A percentile compares a stretch with the other conserved stretches of the same genome.
phyloP scores from a whole-genome alignment of 805 yeast genomes.

The Komagataella mondaviorum region DNA sequence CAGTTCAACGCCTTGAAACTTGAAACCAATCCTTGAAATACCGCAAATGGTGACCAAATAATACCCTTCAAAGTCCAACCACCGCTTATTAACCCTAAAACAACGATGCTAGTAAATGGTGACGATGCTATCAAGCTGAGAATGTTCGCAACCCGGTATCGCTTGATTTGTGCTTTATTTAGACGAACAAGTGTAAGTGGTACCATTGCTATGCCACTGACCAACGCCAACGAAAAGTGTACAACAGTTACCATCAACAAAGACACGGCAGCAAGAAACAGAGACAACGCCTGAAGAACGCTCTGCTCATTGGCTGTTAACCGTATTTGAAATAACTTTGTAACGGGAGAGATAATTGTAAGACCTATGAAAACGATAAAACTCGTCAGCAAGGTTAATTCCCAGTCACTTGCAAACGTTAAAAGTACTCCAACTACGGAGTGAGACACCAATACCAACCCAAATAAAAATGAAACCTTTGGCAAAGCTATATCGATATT shows the following conservation, averaged over 20 bases:
- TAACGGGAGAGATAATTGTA: background rate
- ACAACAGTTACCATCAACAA: slow-evolving; percentile 65
- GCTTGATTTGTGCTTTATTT: slow-evolving; percentile 5
- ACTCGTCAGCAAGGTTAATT: background rate
- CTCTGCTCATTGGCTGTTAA: slow-evolving; percentile 11
- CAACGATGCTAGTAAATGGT: slow-evolving; percentile 15
- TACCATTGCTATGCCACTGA: slow-evolving; percentile 55
- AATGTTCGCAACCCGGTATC: slow-evolving; percentile 8
- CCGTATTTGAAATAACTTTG: background rate
- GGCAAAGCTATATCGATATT: slow-evolving; percentile 1
- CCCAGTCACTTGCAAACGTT: slow-evolving; percentile 3
- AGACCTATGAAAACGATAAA: background rate
- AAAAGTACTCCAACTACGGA: slow-evolving; percentile 7
- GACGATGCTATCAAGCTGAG: slow-evolving; percentile 15
- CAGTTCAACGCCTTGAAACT: slow-evolving; percentile 60
- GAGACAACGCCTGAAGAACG: slow-evolving; percentile 13
- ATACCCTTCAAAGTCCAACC: slow-evolving; percentile 2
- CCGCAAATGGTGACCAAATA: slow-evolving; percentile 20
- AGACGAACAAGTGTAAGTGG: slow-evolving; percentile 58
- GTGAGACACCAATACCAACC: slow-evolving; percentile 13
- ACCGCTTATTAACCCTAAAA: slow-evolving; percentile 13
- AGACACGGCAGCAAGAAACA: slow-evolving; percentile 52
- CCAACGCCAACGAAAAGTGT: slow-evolving; percentile 71
- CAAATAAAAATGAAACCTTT: slow-evolving; percentile 6
- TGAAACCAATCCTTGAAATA: slow-evolving; percentile 40